A percentile compares a stretch with the other conserved stretches of the same genome.
Conservation (phyloP, 1,284 basidiomycete genomes). For the Boletellus deceptivus region DNA sequence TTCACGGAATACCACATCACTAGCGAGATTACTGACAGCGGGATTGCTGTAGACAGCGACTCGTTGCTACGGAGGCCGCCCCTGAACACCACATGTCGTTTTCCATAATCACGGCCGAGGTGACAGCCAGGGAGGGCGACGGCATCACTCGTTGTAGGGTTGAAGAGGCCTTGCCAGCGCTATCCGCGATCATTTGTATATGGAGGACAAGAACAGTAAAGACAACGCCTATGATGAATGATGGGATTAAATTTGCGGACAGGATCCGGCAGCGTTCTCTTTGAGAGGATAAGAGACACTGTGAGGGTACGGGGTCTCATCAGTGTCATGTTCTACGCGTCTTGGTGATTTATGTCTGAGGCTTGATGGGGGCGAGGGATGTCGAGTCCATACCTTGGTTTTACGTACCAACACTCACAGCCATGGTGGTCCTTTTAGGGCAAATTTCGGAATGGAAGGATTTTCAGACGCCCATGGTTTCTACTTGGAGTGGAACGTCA, state of each 20-base stretch:
- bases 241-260: background rate
- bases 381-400: no score
- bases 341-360: background rate
- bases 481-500: no score
- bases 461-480: no score
- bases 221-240: background rate
- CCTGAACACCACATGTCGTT: conserved; percentile 17
- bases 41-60: conserved; percentile 14
- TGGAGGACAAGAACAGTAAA: conserved; percentile 7
- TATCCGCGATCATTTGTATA: background rate
- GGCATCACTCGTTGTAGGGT: conserved; percentile 13
- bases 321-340: background rate
- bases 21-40: conserved; percentile 9
- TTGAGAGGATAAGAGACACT: background rate
- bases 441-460: no score
- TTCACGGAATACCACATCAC: background rate
- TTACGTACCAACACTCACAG: background rate
- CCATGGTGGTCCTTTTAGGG: no score
- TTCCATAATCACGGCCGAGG: conserved; percentile 1
- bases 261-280: background rate
- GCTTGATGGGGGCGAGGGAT: background rate
- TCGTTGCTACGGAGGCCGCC: conserved; percentile 11
- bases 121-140: conserved; percentile 3
- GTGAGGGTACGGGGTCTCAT: background rate
- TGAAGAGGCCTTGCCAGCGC: background rate